These are phyloP conservation scores for Lasiosphaeria miniovina DNA, from an alignment of 495 filamentous ascomycete genomes.

Conservation along the genomic window DNA sequence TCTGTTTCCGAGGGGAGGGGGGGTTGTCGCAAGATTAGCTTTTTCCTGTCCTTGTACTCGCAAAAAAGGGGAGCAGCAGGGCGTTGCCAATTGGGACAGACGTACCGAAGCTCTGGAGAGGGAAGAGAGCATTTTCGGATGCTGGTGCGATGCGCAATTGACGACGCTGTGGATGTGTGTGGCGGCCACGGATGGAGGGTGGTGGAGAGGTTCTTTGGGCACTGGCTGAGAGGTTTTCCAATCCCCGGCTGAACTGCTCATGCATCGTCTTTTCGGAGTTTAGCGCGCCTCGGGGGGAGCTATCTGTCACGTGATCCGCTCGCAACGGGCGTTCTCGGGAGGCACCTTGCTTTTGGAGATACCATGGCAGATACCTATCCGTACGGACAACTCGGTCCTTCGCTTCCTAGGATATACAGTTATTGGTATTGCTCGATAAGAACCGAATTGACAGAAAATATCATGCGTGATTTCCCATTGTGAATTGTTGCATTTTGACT, in stretches of 20 bases:
- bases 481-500: too few relatives aligned
- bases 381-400: too few relatives aligned
- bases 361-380: background rate
- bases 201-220: constrained; percentile 22
- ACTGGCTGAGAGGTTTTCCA: constrained; percentile 39
- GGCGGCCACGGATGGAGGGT: constrained; percentile 17
- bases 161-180: constrained; percentile 15
- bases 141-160: constrained; percentile 29
- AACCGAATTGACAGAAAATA: too few relatives aligned
- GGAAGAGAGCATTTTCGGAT: constrained; percentile 55
- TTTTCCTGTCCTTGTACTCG: background rate
- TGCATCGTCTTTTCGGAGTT: constrained; percentile 16
- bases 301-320: constrained; percentile 19
- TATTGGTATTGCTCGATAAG: too few relatives aligned
- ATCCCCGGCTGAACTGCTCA: constrained; percentile 26
- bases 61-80: background rate
- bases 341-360: background rate
- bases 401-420: too few relatives aligned
- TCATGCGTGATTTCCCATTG: too few relatives aligned
- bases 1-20: constrained; percentile 27
- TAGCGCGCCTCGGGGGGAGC: constrained; percentile 25
- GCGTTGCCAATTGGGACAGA: constrained; percentile 7
- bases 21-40: background rate
- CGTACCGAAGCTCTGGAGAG: constrained; percentile 64
- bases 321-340: background rate